A percentile compares a stretch with the other conserved stretches of the same genome.
Evolutionary conservation across 257 asterid genomes (phyloP).

Genomic region (Fraxinus excelsior): DNA sequence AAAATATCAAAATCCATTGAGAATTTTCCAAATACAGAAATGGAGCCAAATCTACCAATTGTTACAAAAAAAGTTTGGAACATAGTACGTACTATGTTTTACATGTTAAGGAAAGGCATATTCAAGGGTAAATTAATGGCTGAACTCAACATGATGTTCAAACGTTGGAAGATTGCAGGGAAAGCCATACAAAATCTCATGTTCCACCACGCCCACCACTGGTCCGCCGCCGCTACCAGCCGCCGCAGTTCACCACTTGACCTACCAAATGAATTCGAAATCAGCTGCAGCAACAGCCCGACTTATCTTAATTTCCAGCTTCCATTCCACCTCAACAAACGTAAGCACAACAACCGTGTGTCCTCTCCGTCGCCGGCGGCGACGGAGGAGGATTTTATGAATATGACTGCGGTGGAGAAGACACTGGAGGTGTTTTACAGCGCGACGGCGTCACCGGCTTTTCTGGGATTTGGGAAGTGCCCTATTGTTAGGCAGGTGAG

Average conservation of each 20-base stretch:
- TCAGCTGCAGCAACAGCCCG: conserved; percentile 17
- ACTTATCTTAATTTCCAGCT: not conserved
- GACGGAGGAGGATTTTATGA: not conserved
- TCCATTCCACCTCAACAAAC: conserved; percentile 16
- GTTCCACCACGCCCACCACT: conserved; percentile 8
- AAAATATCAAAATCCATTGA: not conserved
- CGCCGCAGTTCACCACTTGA: not conserved
- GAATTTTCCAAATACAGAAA: conserved; percentile 10
- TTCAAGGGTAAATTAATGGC: conserved; percentile 39
- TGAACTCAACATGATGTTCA: conserved; percentile 38
- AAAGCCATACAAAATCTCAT: conserved; percentile 31
- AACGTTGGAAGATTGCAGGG: conserved; percentile 53
- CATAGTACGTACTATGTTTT: conserved; percentile 26
- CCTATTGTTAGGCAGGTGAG: conserved; percentile 47
- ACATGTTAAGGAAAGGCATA: conserved; percentile 44
- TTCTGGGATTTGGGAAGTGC: conserved; percentile 40
- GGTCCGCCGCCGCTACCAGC: not conserved
- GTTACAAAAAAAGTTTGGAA: conserved; percentile 41
- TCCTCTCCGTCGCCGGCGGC: not conserved
- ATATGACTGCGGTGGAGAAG: not conserved
- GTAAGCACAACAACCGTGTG: conserved; percentile 7
- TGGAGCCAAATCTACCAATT: conserved; percentile 38
- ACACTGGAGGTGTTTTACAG: conserved; percentile 8
- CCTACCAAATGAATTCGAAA: conserved; percentile 3
- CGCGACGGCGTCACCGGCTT: conserved; percentile 38